phyloP scores from a whole-genome alignment of 192 early-diverging fungal species.

The Coemansia sp. region DNA sequence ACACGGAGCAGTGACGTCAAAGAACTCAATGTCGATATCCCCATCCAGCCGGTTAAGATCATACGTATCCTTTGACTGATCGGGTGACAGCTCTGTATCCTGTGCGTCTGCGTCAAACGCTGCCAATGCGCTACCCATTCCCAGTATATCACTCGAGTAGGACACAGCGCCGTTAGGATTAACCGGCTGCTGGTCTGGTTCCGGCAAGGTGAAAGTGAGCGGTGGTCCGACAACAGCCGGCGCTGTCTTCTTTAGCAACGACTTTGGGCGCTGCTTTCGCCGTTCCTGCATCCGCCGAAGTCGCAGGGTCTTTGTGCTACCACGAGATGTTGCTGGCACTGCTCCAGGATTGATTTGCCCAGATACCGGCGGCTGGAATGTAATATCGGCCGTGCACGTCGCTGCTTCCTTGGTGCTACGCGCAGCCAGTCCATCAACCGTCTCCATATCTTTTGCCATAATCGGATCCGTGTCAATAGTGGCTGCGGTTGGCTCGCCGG shows the following conservation, averaged over 20 bases:
- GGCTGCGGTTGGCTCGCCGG: no score
- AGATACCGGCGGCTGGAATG: background rate
- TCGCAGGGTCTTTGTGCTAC: background rate
- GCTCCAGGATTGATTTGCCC: background rate
- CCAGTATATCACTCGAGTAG: constrained; percentile 1
- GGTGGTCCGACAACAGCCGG: no score
- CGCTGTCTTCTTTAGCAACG: background rate
- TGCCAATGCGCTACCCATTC: background rate
- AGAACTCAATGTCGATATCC: constrained; percentile 36
- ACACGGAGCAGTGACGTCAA: constrained; percentile 12
- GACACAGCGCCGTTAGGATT: background rate
- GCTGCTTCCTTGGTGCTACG: background rate
- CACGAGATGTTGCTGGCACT: background rate
- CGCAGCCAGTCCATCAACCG: background rate
- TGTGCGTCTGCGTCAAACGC: background rate
- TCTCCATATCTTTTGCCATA: background rate
- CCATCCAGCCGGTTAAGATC: constrained; percentile 34
- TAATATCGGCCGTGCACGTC: background rate
- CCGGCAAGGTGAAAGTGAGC: background rate
- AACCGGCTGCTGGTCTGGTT: background rate
- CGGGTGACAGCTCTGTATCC: constrained; percentile 13
- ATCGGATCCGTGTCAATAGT: background rate
- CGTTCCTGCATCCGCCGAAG: background rate
- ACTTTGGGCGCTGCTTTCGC: background rate
- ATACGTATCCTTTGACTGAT: constrained; percentile 24